Evolutionary conservation across 2,329 filamentous ascomycete species (phyloP).

Genomic region (Clarireedia monteithiana): DNA sequence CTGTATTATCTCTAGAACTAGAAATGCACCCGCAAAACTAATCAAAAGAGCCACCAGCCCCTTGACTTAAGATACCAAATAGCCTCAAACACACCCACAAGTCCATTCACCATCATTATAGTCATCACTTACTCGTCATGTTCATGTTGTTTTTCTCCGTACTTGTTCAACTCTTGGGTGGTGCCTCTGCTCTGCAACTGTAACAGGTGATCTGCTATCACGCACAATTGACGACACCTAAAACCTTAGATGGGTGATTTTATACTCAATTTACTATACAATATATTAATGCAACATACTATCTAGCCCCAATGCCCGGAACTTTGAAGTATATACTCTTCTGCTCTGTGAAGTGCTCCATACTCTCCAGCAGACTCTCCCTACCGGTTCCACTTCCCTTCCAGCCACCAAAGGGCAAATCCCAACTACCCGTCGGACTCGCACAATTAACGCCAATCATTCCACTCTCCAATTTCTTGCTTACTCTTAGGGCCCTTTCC

Average conservation of each 20-base stretch:
- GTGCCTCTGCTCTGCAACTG: too few relatives aligned
- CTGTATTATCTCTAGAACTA: too few relatives aligned
- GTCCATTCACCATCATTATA: too few relatives aligned
- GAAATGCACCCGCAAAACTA: too few relatives aligned
- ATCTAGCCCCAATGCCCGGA: slow-evolving; percentile 6
- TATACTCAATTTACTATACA: neutral
- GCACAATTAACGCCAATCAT: slow-evolving; percentile 15
- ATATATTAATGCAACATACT: neutral
- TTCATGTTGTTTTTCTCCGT: too few relatives aligned
- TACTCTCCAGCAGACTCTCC: slow-evolving; percentile 54
- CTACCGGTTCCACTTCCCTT: slow-evolving; percentile 69
- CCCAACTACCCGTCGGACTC: slow-evolving; percentile 22
- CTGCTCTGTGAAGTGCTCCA: slow-evolving; percentile 11
- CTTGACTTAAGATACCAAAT: too few relatives aligned
- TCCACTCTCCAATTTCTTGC: slow-evolving; percentile 52
- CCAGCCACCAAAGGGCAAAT: slow-evolving; percentile 57
- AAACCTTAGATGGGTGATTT: neutral
- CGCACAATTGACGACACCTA: too few relatives aligned
- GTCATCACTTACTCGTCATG: too few relatives aligned
- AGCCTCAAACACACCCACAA: too few relatives aligned
- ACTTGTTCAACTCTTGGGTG: too few relatives aligned
- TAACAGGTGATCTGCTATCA: too few relatives aligned
- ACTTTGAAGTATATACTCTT: slow-evolving; percentile 12
- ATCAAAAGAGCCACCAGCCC: too few relatives aligned
- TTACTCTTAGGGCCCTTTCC: slow-evolving; percentile 55